Conservation (phyloP, 2,329 filamentous ascomycete genomes). For the Phoma herbarum region DNA sequence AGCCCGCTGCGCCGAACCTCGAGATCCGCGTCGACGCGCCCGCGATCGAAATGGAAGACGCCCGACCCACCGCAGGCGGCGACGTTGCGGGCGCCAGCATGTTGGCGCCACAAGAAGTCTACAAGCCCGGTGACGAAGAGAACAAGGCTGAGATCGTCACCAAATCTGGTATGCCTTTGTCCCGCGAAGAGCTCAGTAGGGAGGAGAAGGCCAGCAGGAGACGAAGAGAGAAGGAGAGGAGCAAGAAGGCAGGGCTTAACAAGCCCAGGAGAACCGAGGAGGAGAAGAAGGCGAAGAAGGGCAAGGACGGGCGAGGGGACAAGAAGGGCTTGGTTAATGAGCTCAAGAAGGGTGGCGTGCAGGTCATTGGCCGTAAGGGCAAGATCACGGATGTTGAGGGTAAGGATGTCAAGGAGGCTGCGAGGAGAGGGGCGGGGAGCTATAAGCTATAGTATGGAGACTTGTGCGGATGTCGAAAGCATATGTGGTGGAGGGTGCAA, state of each 20-base stretch:
- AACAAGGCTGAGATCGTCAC: slow-evolving; percentile 76
- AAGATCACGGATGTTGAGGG: slow-evolving; percentile 85
- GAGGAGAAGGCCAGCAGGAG: slow-evolving; percentile 83
- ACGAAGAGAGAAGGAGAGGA: slow-evolving; percentile 85
- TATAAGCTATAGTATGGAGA: slow-evolving; percentile 41
- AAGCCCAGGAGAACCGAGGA: slow-evolving; percentile 53
- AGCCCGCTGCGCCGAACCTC: slow-evolving; percentile 79
- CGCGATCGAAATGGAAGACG: slow-evolving; percentile 94
- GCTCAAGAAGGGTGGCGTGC: slow-evolving; percentile 85
- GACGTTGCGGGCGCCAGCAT: slow-evolving; percentile 74
- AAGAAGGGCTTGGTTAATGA: slow-evolving; percentile 69
- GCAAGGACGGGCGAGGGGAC: slow-evolving; percentile 61
- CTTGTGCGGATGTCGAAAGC: background rate
- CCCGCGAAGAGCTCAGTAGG: slow-evolving; percentile 84
- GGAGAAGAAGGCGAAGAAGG: slow-evolving; percentile 45
- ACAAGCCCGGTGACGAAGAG: slow-evolving; percentile 76
- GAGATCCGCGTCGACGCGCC: slow-evolving; percentile 90
- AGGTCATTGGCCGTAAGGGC: slow-evolving; percentile 90
- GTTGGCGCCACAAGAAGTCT: slow-evolving; percentile 94
- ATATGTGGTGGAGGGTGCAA: background rate
- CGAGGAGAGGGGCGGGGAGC: slow-evolving; percentile 41
- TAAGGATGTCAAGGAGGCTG: slow-evolving; percentile 66
- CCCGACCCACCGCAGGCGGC: slow-evolving; percentile 82
- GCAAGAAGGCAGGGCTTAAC: slow-evolving; percentile 71
- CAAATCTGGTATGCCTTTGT: slow-evolving; percentile 79